Evolutionary conservation across 2,329 filamentous ascomycete genomes (phyloP), one percentile per base, ranked within the genome.

Genomic region (Fusarium sp.): DNA sequence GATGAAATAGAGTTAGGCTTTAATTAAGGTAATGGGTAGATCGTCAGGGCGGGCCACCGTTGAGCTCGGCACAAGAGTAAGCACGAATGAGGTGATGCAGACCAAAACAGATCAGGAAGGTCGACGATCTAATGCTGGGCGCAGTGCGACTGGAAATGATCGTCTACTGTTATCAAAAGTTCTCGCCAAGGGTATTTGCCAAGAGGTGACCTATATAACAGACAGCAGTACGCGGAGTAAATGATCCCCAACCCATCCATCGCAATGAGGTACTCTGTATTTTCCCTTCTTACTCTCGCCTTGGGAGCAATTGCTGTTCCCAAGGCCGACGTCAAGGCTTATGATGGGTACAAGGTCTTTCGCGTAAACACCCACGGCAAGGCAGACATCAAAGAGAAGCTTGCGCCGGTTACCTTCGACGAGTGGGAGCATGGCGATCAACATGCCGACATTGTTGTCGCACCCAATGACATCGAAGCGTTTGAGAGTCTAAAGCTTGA

Each of bases 281-380:
- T 71, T 34, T 61, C 71, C 0, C 53, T 72, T 10, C 44, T 73
- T 20, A 58, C 66, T 2, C 65, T 72, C 33, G 62, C 45, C 23
- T 8, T 72, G 26, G 67, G 70, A 10, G 68, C 53, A 18, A 23
- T 69, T 12, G 71, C 71, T 18, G 67, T 65, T 1, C 69, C 68
- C 15, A 67, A 64, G 16, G 11, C 50, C 9, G 64, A 64, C 1
- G 15, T 53, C n/a, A 70, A 70, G 37, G 73, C 74, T 13, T 79
- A 77, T 44, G 70, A 75, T 33, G 78, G 78, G 26, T 77, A 77
- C 60, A 81, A 79, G 38, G 79, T 82, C 20, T 81, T 84, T 61
- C 77, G 82, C 13, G 76, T 85, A 62, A 80, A 81, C 70, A 83
- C 81, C 33, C 78, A 82, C 69, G 80, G 80, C 65, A 78, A 80